Conservation (phyloP, 1,284 basidiomycete species). For the Chalciporus sp. region DNA sequence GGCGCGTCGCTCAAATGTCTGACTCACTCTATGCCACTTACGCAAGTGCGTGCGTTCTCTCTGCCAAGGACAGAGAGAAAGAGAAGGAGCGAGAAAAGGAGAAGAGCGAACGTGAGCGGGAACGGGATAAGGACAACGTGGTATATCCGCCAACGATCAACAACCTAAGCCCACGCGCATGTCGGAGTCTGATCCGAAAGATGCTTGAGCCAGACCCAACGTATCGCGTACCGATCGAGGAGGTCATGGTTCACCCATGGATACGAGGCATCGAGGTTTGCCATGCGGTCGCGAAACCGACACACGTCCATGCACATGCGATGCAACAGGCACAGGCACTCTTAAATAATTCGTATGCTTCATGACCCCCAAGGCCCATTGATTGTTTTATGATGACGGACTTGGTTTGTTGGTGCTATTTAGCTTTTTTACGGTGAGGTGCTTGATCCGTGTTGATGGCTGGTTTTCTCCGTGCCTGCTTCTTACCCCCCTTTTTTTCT, state of each 20-base stretch:
- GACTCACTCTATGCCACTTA: conserved; percentile 89
- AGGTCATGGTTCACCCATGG: conserved; percentile 85
- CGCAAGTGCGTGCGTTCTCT: conserved; percentile 62
- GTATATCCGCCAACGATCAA: conserved; percentile 78
- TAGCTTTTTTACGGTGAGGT: background rate
- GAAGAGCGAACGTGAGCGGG: background rate
- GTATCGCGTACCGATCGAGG: conserved; percentile 78
- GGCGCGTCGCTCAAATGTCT: conserved; percentile 89
- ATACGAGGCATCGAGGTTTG: conserved; percentile 78
- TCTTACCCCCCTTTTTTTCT: background rate
- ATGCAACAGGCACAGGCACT: conserved; percentile 47
- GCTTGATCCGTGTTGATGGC: background rate
- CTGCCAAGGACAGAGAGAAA: conserved; percentile 20
- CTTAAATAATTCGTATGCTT: conserved; percentile 14
- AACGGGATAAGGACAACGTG: conserved; percentile 30
- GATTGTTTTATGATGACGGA: background rate
- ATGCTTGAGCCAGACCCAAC: conserved; percentile 98
- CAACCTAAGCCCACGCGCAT: conserved; percentile 87
- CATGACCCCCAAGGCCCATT: conserved; percentile 1
- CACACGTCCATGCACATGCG: conserved; percentile 70
- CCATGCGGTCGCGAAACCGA: conserved; percentile 57
- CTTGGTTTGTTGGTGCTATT: background rate
- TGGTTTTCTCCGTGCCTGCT: background rate
- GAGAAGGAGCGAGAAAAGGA: background rate
- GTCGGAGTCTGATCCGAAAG: conserved; percentile 82